A percentile compares a stretch with the other conserved stretches of the same genome.
Evolutionary conservation across 139 green algal genomes (phyloP).

Genomic region (Tetratostichococcus sp.): DNA sequence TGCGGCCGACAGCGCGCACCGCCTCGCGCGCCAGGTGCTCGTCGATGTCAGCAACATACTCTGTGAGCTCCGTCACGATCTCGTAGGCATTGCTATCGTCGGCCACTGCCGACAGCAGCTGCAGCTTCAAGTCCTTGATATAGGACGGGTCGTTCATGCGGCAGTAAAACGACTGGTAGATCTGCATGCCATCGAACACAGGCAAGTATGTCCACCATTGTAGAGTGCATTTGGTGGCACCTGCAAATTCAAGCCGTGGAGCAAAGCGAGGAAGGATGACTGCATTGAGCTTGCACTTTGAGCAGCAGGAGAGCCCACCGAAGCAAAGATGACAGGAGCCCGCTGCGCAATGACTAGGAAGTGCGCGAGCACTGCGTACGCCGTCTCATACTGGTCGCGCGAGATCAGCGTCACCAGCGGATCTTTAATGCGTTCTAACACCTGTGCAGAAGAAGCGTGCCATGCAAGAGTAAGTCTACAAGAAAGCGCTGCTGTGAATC

Average conservation of each 20-base stretch:
- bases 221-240: too few species aligned
- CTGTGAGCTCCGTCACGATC: constrained; percentile 84
- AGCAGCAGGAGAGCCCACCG: too few species aligned
- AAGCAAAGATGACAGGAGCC: constrained; percentile 68
- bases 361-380: constrained; percentile 83
- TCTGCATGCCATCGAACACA: too few species aligned
- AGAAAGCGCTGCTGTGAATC: too few species aligned
- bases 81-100: constrained; percentile 85
- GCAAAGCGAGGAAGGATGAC: too few species aligned
- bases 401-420: constrained; percentile 82
- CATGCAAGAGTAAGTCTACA: too few species aligned
- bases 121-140: constrained; percentile 92
- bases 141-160: constrained; percentile 86
- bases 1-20: constrained; percentile 64
- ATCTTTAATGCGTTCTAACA: constrained; percentile 88
- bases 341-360: constrained; percentile 79
- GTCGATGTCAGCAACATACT: constrained; percentile 71
- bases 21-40: constrained; percentile 67
- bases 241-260: too few species aligned
- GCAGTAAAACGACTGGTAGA: constrained; percentile 89
- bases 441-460: constrained; percentile 60
- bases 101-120: constrained; percentile 82
- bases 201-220: too few species aligned
- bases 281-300: too few species aligned
- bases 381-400: constrained; percentile 65